Conservation (phyloP, 331 rosid genomes). For the Quercus tomentella region DNA sequence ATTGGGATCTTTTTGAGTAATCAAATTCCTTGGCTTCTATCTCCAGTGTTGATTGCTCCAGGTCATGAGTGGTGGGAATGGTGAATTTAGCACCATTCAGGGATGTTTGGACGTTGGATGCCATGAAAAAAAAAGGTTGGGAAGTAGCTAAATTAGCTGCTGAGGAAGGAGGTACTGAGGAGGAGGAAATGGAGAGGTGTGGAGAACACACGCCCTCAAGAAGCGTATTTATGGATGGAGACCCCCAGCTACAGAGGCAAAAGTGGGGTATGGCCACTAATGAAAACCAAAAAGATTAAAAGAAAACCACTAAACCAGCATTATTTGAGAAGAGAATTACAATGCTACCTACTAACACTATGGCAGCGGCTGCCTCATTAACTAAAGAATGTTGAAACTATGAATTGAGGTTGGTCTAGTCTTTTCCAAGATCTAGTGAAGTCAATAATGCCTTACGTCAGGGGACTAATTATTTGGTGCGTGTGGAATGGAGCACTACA, state of each 20-base stretch:
- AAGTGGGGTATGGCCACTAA: constrained; percentile 49
- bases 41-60: constrained; percentile 41
- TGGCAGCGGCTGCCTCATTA: background rate
- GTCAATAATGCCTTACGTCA: no score
- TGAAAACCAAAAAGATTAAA: background rate
- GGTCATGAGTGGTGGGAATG: constrained; percentile 28
- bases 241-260: constrained; percentile 20
- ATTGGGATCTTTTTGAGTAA: constrained; percentile 86
- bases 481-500: no score
- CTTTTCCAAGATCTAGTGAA: no score
- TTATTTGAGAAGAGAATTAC: background rate
- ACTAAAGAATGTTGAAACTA: background rate
- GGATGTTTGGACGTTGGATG: constrained; percentile 31
- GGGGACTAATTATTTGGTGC: no score
- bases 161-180: background rate
- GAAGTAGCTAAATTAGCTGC: background rate
- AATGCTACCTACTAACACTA: background rate
- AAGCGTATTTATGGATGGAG: constrained; percentile 70
- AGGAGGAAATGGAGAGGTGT: constrained; percentile 42
- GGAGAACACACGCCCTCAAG: constrained; percentile 67
- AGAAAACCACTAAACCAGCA: background rate
- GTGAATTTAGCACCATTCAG: constrained; percentile 28
- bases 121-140: constrained; percentile 31
- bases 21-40: constrained; percentile 48
- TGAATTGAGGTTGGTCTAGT: no score